Evolutionary conservation across 1,139 yeast genomes (phyloP).

Genomic region (Suhomyces taliae): DNA sequence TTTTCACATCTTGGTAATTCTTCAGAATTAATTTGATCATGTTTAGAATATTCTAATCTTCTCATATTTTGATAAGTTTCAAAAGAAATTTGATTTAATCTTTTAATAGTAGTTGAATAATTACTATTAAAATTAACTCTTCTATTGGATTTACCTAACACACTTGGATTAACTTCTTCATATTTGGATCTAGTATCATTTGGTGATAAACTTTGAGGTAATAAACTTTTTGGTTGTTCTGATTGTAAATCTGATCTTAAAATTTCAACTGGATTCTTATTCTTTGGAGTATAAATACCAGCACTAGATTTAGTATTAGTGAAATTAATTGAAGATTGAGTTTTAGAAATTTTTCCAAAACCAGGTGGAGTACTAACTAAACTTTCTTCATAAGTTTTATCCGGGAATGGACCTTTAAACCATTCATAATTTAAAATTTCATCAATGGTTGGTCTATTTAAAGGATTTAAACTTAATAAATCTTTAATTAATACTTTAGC

Average conservation of each 20-base stretch:
- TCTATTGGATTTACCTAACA: conserved; percentile 38
- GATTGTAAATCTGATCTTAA: conserved; percentile 69
- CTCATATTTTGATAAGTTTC: conserved; percentile 47
- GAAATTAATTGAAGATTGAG: conserved; percentile 71
- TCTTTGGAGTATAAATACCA: conserved; percentile 59
- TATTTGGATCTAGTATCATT: conserved; percentile 88
- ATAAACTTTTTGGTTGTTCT: conserved; percentile 65
- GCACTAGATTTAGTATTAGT: conserved; percentile 62
- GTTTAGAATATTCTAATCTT: conserved; percentile 36
- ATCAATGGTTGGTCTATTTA: conserved; percentile 75
- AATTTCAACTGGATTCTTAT: conserved; percentile 66
- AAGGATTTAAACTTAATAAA: conserved; percentile 76
- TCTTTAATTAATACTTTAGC: conserved; percentile 72
- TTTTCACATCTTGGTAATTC: conserved; percentile 53
- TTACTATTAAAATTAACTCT: conserved; percentile 45
- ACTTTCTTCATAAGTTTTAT: conserved; percentile 61
- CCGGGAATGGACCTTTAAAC: conserved; percentile 86
- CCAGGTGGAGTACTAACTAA: conserved; percentile 59
- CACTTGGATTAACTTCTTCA: conserved; percentile 60
- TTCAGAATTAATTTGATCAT: conserved; percentile 33
- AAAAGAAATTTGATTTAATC: conserved; percentile 39
- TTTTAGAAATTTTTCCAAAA: conserved; percentile 53
- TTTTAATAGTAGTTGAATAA: conserved; percentile 40
- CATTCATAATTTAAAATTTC: conserved; percentile 80
- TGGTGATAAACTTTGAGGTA: conserved; percentile 90